Percentiles rank a stretch among this genome's conserved stretches.
These are phyloP conservation scores for Auriscalpium vulgare DNA, from an alignment of 768 basidiomycete species.

Conservation along the genomic window DNA sequence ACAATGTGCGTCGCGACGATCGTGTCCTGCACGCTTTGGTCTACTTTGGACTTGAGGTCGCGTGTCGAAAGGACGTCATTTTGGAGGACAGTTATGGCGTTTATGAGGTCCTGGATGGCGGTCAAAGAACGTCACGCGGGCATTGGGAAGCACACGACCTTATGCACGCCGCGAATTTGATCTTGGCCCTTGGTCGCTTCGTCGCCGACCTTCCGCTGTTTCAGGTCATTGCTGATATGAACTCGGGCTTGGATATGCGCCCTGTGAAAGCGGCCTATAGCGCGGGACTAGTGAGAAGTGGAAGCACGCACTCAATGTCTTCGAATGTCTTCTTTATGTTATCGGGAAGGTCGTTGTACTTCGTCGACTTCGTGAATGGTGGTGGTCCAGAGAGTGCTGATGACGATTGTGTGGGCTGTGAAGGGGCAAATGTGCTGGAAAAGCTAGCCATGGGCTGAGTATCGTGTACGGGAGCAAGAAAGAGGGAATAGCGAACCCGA, in stretches of 20 bases:
- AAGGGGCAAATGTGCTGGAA: conserved; percentile 6
- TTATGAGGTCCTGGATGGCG: conserved; percentile 51
- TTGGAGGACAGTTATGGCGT: conserved; percentile 52
- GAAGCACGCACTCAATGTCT: conserved; percentile 52
- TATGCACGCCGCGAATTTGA: conserved; percentile 56
- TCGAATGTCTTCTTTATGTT: conserved; percentile 57
- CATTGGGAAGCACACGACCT: conserved; percentile 31
- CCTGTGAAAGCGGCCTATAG: conserved; percentile 28
- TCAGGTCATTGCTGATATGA: conserved; percentile 74
- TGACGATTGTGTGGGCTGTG: not conserved
- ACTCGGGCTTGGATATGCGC: conserved; percentile 68
- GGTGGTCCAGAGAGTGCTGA: conserved; percentile 21
- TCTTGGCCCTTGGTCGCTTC: conserved; percentile 70
- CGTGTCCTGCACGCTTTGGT: conserved; percentile 73
- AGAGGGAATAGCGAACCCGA: conserved; percentile 4
- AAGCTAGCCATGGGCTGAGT: not conserved
- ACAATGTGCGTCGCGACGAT: conserved; percentile 70
- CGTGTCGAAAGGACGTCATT: conserved; percentile 58
- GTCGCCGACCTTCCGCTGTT: conserved; percentile 66
- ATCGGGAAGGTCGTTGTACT: conserved; percentile 80
- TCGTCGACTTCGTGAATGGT: conserved; percentile 49
- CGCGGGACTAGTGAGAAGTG: conserved; percentile 1
- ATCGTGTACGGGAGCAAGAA: no score
- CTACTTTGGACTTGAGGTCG: conserved; percentile 67
- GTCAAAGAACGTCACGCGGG: not conserved